A percentile compares a stretch with the other conserved stretches of the same genome.
Evolutionary conservation across 352 stramenopile species (phyloP).

Genomic region (Globisporangium orthogonon): DNA sequence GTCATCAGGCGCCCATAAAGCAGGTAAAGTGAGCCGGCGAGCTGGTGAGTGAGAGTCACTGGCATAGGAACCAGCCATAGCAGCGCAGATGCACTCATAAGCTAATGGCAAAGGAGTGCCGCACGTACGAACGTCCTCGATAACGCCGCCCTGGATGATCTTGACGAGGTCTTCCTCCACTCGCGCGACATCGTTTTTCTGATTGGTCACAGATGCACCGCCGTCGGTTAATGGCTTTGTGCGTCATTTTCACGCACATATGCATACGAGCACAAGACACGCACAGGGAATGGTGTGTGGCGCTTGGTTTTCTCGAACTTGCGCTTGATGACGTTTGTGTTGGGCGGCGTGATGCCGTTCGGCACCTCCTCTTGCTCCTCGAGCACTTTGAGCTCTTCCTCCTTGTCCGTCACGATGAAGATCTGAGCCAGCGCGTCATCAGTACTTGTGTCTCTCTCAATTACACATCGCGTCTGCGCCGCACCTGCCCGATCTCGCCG

Average conservation of each 20-base stretch:
- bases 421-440: conserved; percentile 34
- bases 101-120: background rate
- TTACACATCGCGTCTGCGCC: background rate
- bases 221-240: too few species aligned
- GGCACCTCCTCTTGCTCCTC: conserved; percentile 61
- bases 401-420: conserved; percentile 75
- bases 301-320: conserved; percentile 86
- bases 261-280: conserved; percentile 2
- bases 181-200: conserved; percentile 79
- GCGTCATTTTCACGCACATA: too few species aligned
- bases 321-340: conserved; percentile 84
- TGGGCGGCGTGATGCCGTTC: conserved; percentile 74
- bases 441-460: background rate
- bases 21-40: background rate
- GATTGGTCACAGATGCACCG: background rate
- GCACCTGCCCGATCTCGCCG: conserved; percentile 78
- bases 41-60: background rate
- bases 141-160: conserved; percentile 61
- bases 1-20: background rate
- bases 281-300: conserved; percentile 73
- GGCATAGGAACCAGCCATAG: background rate
- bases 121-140: conserved; percentile 74
- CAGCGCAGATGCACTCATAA: background rate
- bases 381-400: conserved; percentile 58
- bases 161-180: conserved; percentile 83